Evolutionary conservation across 1,139 yeast species (phyloP), one percentile per base, ranked within the genome.

Genomic region (Debaryomyces coudertii): DNA sequence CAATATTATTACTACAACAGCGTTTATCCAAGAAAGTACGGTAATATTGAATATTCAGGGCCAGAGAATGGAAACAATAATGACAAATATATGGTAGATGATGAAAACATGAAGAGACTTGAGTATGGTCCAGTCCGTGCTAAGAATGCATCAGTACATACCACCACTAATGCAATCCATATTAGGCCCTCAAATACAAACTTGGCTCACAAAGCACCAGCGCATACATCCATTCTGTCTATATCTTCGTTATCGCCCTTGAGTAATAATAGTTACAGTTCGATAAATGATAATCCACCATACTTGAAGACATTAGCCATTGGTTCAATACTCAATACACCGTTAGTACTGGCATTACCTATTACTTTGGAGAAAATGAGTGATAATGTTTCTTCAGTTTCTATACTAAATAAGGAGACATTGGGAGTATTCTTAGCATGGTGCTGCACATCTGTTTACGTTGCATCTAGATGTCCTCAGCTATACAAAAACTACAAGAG

Each of bases 381-480:
- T 7, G 24, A 12, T 2, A 7, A 11, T 3, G n/a, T 43, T 7
- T 23, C 41, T 11, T 31, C 51, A 12, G 8, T 42, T 6, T 7
- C 36, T 4, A 14, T 43, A 12, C 11, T 38, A 12, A 25, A 45
- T 6, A 42, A 47, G 9, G 57, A 56, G 23, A 47, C 62, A 1
- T 47, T 73, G 24, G 96, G 95, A 0, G 61, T 73, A 7, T 47
- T 79, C 0, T 70, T 87, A 43, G 95, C 97, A 0, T 93, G 97
- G 95, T 61, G 79, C 4, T 90, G 96, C 53, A 89, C 96, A 0
- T 56, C 68, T 7, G 82, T 89, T 44, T 92, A 93, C 61, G 76
- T 90, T 47, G 68, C 82, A 7, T 89, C 97, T 2, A 73, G 99
- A 52, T 69, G 90, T 44, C 99, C 99, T 0, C 99, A 92, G 61